These are phyloP conservation scores for Solanum gandarillasii DNA, from an alignment of 257 asterid genomes.

Conservation along the genomic window DNA sequence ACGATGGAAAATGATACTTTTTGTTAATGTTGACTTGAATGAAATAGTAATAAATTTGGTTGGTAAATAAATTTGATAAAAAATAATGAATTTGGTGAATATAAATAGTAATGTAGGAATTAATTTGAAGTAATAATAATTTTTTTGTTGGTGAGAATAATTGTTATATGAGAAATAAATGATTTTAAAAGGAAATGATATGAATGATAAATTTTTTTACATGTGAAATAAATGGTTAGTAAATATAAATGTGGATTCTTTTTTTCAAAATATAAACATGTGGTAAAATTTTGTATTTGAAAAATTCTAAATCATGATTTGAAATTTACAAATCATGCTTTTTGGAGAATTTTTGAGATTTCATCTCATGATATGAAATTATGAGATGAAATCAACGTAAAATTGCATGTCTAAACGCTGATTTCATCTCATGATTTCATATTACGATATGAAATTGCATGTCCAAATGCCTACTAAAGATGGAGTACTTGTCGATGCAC, in stretches of 20 bases:
- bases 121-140: too few species aligned
- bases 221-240: neutral
- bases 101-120: neutral
- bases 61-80: too few species aligned
- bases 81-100: neutral
- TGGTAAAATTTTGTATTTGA: too few species aligned
- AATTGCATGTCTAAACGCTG: neutral
- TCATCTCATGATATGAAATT: neutral
- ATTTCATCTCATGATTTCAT: too few species aligned
- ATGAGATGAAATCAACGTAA: too few species aligned
- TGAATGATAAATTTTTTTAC: neutral
- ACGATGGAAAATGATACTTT: too few species aligned
- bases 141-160: too few species aligned
- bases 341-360: neutral
- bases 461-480: neutral
- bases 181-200: too few species aligned
- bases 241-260: too few species aligned
- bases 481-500: neutral
- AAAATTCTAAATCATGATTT: too few species aligned
- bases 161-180: neutral
- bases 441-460: neutral
- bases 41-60: too few species aligned
- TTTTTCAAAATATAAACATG: neutral
- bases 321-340: neutral
- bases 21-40: neutral